Conservation (phyloP, 2,329 filamentous ascomycete genomes). For the Periglandula ipomoeae region DNA sequence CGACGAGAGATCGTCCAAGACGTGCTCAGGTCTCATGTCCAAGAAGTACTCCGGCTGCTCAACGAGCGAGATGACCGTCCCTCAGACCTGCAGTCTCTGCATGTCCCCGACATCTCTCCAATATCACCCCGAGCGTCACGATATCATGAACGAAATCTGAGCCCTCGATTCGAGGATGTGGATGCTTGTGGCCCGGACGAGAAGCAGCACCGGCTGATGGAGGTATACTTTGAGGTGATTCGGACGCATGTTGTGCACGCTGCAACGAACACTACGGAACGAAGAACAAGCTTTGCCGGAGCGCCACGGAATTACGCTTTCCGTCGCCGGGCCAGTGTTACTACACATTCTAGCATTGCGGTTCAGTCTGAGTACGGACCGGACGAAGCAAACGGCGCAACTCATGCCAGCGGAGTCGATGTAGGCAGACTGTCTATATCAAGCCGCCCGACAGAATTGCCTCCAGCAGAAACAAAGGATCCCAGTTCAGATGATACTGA, state of each 20-base stretch:
- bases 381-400: slow-evolving; percentile 2
- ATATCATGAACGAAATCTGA: background rate
- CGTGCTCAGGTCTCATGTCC: slow-evolving; percentile 40
- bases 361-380: slow-evolving; percentile 4
- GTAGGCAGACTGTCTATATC: background rate
- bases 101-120: slow-evolving; percentile 11
- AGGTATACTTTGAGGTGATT: slow-evolving; percentile 41
- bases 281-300: slow-evolving; percentile 16
- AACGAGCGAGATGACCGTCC: slow-evolving; percentile 28
- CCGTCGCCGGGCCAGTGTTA: slow-evolving; percentile 14
- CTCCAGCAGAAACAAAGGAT: background rate
- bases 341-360: slow-evolving; percentile 16
- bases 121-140: slow-evolving; percentile 6
- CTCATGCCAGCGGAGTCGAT: background rate
- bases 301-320: slow-evolving; percentile 13
- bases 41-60: slow-evolving; percentile 37
- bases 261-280: slow-evolving; percentile 20
- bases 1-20: slow-evolving; percentile 31
- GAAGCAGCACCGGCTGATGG: slow-evolving; percentile 40
- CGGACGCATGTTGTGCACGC: slow-evolving; percentile 29
- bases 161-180: slow-evolving; percentile 34
- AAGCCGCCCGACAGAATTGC: background rate
- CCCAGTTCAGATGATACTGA: background rate
- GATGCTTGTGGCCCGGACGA: slow-evolving; percentile 37
- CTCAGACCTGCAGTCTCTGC: slow-evolving; percentile 15